A percentile compares a stretch with the other conserved stretches of the same genome.
phyloP scores from a whole-genome alignment of 2,329 filamentous ascomycete species.

The Penicillium sp. region DNA sequence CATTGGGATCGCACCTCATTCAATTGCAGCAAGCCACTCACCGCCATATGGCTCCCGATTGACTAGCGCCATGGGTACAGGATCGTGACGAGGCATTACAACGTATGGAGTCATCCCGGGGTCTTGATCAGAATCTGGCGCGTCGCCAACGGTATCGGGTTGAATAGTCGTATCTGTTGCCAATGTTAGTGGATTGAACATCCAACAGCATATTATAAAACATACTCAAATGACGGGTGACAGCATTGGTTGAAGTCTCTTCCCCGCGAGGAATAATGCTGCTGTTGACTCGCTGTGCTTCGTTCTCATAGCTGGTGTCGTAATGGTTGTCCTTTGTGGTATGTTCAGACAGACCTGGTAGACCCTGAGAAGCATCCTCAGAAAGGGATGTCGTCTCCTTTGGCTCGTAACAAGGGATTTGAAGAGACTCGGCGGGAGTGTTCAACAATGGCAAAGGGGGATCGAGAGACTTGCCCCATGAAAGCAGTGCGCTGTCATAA shows the following conservation, averaged over 20 bases:
- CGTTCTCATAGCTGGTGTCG: constrained; percentile 59
- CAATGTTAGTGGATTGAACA: not conserved
- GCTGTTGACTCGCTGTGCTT: constrained; percentile 62
- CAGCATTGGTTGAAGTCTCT: constrained; percentile 58
- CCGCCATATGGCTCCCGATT: constrained; percentile 65
- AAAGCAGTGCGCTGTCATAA: constrained; percentile 71
- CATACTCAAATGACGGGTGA: constrained; percentile 62
- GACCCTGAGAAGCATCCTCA: constrained; percentile 50
- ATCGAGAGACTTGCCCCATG: constrained; percentile 64
- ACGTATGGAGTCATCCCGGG: constrained; percentile 68
- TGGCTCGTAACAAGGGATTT: constrained; percentile 23
- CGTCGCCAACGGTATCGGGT: constrained; percentile 50
- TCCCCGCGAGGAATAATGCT: constrained; percentile 50
- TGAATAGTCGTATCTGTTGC: constrained; percentile 54
- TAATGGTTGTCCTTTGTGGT: constrained; percentile 59
- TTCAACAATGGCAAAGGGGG: constrained; percentile 58
- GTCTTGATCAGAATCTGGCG: constrained; percentile 52
- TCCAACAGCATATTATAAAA: not conserved
- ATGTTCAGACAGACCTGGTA: not conserved
- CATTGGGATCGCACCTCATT: not conserved
- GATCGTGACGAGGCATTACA: constrained; percentile 51
- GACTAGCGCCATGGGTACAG: constrained; percentile 70
- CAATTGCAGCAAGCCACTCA: constrained; percentile 15
- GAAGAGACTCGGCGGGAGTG: constrained; percentile 46
- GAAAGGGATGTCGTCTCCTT: constrained; percentile 35